Evolutionary conservation across 805 yeast genomes (phyloP), one percentile per base, ranked within the genome.

Genomic region (Grigorovia yakushimaensis): DNA sequence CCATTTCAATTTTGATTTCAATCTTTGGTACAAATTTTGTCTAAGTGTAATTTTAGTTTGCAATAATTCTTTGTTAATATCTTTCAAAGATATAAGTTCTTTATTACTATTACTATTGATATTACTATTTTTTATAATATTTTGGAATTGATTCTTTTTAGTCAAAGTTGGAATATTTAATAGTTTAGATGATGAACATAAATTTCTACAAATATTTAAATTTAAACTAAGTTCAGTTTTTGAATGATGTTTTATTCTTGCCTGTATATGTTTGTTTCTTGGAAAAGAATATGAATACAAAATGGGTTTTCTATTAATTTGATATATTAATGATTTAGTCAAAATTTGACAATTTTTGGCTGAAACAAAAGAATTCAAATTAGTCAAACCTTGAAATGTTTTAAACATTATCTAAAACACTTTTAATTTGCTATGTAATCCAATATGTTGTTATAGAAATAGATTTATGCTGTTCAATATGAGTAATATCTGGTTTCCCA

Each of bases 1-100:
- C 95, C 96, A 89, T 60, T 83, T 85, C 45, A 84, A 66, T 39
- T 76, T 65, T 37, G 78, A 73, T n/a, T 69, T 69, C 24, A 78
- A 54, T 24, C 80, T 61, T 40, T 75, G 40, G 9, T 18, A 43
- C 35, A 41, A 19, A 17, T 72, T 45, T 37, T 42, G 44, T 4
- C 33, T 20, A 11, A 22, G 10, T 7, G 11, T 1, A 5, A 15
- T 20, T 10, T 15, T 20, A 19, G 15, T 15, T n/a, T 15, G 39
- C 17, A 3, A 33, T 15, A 6, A 17, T 3, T 33, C 7, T 13
- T 7, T 3, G 15, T 15, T 33, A 7, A 7, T 33, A 15, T 33
- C 17, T 33, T 33, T n/a, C 7, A 6, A 11, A 3, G 37, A 33
- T 11, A 33, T 9, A 6, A 23, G 9, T 9, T 23, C 9, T 9